Evolutionary conservation across 1,139 yeast genomes (phyloP).

Genomic region (Diutina catenulata): DNA sequence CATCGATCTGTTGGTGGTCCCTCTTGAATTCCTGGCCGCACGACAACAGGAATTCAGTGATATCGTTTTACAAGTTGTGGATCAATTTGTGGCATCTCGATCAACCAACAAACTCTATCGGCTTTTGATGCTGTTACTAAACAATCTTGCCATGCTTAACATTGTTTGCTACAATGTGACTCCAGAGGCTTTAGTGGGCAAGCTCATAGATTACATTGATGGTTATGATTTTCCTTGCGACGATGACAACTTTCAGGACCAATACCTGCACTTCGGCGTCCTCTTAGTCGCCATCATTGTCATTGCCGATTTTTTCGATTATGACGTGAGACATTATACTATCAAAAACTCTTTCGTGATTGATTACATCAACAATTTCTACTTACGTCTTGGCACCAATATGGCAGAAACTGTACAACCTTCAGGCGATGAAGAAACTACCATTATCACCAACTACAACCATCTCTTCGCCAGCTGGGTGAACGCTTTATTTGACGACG

Average conservation of each 20-base stretch:
- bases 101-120: constrained; percentile 37
- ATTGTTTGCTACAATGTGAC: constrained; percentile 20
- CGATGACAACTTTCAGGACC: constrained; percentile 53
- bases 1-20: constrained; percentile 12
- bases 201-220: constrained; percentile 24
- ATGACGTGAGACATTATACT: constrained; percentile 19
- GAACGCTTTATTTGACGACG: constrained; percentile 58
- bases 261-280: constrained; percentile 57
- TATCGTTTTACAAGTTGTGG: constrained; percentile 20
- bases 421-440: constrained; percentile 18
- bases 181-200: constrained; percentile 16
- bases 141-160: constrained; percentile 29
- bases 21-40: constrained; percentile 28
- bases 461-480: constrained; percentile 67
- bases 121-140: constrained; percentile 33
- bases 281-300: constrained; percentile 38
- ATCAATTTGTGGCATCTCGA: constrained; percentile 26
- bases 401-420: constrained; percentile 14
- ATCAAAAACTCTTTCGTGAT: constrained; percentile 22
- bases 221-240: constrained; percentile 21
- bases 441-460: constrained; percentile 24
- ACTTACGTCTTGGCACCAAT: constrained; percentile 21
- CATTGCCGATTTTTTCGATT: constrained; percentile 31
- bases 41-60: constrained; percentile 26
- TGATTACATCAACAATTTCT: constrained; percentile 24